Evolutionary conservation across 2,329 filamentous ascomycete species (phyloP), one percentile per base, ranked within the genome.

Genomic region (Thelonectria discophora): DNA sequence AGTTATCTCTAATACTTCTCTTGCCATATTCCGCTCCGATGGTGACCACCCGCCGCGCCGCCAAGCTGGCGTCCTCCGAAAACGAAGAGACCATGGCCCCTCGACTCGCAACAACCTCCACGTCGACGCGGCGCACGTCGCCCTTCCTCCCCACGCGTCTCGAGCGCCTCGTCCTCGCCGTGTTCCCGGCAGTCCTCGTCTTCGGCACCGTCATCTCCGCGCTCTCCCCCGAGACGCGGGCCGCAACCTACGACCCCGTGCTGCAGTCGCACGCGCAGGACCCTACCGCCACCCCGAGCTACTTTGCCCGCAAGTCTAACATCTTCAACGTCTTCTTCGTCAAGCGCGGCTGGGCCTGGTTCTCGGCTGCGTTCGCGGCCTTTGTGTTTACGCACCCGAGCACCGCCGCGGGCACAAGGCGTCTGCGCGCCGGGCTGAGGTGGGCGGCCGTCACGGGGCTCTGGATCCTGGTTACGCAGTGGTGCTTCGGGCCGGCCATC

Each of bases 271-370:
- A 92, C 77, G 77, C 82, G 3, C 83, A 82, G 77, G 78, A 81
- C 75, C 73, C 75, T n/a, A 74, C 76, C 42, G 76, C 82, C 5
- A 86, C 90, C 52, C 91, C 91, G 2, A 90, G 85, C 74, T 99
- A 98, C 82, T 99, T 99, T 76, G 94, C 95, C 48, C 90, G 90
- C 70, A 99, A 99, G 79, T 85, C 88, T 76, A 99, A 99, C 79
- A 71, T 97, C 54, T 91, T 98, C 85, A 99, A 99, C 75, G 78
- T 91, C 48, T 86, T 93, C 71, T 99, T 98, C 74, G 95, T 99
- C 72, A 99, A 99, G 82, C 84, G 91, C 55, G 94, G 94, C 63
- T 99, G 95, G 95, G 86, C 89, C 51, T 99, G 95, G 95, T 88
- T 92, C 30, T 93, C 91, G 0, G 74, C 86, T 10, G 89, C 92